Evolutionary conservation across 2,329 filamentous ascomycete species (phyloP).

Genomic region (Harringtonia aguacate): DNA sequence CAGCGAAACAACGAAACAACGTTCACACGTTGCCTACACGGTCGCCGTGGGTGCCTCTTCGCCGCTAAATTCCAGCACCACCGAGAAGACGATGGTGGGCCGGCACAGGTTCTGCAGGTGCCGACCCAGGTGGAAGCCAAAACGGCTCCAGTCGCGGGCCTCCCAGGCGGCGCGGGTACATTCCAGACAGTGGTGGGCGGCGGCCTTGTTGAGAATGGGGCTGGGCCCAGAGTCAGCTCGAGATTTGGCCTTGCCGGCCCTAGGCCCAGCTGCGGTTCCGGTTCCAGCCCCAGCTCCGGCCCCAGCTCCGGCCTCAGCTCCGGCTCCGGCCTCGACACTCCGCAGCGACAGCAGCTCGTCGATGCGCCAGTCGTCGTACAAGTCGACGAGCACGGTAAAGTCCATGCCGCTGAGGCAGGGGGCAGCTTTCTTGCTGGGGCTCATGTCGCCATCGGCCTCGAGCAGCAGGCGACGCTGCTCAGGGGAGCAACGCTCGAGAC

Average conservation of each 20-base stretch:
- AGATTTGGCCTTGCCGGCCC: too few relatives aligned
- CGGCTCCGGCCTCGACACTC: not conserved
- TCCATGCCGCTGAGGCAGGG: conserved; percentile 7
- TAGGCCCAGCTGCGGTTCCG: too few relatives aligned
- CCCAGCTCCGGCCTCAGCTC: too few relatives aligned
- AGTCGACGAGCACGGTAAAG: conserved; percentile 8
- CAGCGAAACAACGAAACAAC: too few relatives aligned
- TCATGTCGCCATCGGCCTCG: not conserved
- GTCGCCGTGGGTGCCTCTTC: too few relatives aligned
- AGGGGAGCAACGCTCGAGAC: not conserved
- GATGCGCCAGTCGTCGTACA: conserved; percentile 12
- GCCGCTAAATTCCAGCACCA: conserved; percentile 9
- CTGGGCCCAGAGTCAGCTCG: too few relatives aligned
- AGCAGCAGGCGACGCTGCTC: not conserved
- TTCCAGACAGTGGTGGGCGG: conserved; percentile 7
- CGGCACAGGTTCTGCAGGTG: conserved; percentile 6
- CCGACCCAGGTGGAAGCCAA: conserved; percentile 3
- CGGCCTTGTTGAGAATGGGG: conserved; percentile 8
- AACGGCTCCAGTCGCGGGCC: conserved; percentile 1
- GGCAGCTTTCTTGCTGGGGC: not conserved
- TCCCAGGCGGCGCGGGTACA: conserved; percentile 10
- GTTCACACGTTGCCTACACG: too few relatives aligned
- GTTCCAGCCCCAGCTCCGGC: too few relatives aligned
- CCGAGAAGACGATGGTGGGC: conserved; percentile 8
- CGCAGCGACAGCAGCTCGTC: conserved; percentile 11